Evolutionary conservation across 2,329 filamentous ascomycete genomes (phyloP), one percentile per base, ranked within the genome.

Genomic region (Sporothrix brunneoviolacea): DNA sequence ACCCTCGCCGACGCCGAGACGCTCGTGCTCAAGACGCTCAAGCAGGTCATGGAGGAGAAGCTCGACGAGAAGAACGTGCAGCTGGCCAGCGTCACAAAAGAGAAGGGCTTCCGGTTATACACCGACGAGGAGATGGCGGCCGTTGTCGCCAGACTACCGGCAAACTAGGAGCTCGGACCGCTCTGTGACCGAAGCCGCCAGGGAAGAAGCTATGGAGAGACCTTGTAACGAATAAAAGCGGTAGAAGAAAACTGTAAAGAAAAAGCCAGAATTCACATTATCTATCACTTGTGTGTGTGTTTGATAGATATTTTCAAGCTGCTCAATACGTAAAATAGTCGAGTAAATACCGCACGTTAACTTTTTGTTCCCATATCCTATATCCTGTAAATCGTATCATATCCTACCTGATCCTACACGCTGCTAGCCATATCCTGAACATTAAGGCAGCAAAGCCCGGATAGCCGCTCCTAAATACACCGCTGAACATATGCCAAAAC

Each of bases 1-100:
- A 95, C 91, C 37, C 84, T 98, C 56, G 75, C 80, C 51, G 93
- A 98, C 66, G 93, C 93, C 52, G 93, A 98, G 74, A 93, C 91
- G 4, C 74, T 98, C 58, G 91, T 95, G 46, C 76, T 98, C 64
- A 97, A 97, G 82, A 98, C 93, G 33, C 71, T 98, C 68, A 98
- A 97, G 80, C 93, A 98, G 74, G 93, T 98, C 60, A 98, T 98
- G 93, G 93, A 98, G 74, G 93, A 98, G 82, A 98, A 98, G 76
- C 79, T 98, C 54, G 93, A 98, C 68, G 81, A 90, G 57, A 98
- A 98, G 82, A 98, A 98, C 66, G 93, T 98, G 58, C 93, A 98
- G 75, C 72, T 98, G 60, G 93, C 93, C 48, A 97, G 91, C 66
- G 93, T 98, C 52, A 98, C 93, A 56, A 95, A 91, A 77, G 91